Percentiles rank a stretch among this genome's conserved stretches.
phyloP scores from a whole-genome alignment of 306 rosid genomes.

The Fagus sylvatica region DNA sequence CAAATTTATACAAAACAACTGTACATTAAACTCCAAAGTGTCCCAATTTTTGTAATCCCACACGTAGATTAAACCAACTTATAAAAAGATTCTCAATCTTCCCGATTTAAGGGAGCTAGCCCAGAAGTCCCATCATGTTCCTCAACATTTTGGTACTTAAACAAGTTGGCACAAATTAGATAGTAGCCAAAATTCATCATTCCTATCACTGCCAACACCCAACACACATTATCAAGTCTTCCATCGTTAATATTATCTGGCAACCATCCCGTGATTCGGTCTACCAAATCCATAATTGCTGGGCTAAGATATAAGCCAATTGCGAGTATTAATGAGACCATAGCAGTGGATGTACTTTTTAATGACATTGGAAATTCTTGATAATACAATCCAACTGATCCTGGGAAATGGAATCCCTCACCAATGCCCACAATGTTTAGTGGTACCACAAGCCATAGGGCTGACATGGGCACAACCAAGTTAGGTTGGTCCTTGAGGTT shows the following conservation, averaged over 20 bases:
- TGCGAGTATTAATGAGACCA: conserved; percentile 32
- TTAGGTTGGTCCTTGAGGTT: background rate
- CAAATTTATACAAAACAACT: no score
- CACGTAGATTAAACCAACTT: no score
- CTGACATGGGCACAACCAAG: conserved; percentile 25
- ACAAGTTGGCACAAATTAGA: conserved; percentile 25
- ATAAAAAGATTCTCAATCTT: no score
- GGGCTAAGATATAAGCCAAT: conserved; percentile 27
- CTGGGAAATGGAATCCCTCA: conserved; percentile 32
- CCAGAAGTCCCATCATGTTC: no score
- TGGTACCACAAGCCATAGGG: conserved; percentile 26
- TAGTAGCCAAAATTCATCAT: conserved; percentile 26
- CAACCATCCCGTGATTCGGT: conserved; percentile 20
- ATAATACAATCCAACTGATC: conserved; percentile 30
- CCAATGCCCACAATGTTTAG: conserved; percentile 16
- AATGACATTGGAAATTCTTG: conserved; percentile 28
- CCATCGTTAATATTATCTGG: conserved; percentile 35
- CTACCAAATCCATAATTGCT: conserved; percentile 8
- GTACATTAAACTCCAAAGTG: no score
- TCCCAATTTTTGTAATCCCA: no score
- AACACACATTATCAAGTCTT: conserved; percentile 27
- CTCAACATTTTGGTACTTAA: no score
- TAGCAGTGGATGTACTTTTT: conserved; percentile 36
- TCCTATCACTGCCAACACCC: conserved; percentile 22
- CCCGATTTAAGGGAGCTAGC: no score